Evolutionary conservation across 169 alveolate genomes (phyloP).

Genomic region (Eimeria praecox): DNA sequence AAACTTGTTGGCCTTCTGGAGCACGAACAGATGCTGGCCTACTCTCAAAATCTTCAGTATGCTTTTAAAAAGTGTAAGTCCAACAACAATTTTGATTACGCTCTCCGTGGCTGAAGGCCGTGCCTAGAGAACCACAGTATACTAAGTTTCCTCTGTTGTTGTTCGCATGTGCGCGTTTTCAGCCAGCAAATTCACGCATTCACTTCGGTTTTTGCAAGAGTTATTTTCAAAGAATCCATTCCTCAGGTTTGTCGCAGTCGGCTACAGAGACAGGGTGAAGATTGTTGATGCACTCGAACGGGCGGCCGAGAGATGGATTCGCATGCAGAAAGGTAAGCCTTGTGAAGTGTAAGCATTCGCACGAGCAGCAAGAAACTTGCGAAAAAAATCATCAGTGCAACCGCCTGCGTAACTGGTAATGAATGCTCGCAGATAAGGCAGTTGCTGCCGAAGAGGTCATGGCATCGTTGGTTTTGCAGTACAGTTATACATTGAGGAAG

Average conservation of each 20-base stretch:
- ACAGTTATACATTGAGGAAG: not conserved
- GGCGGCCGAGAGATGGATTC: conserved; percentile 50
- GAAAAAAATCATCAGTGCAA: not conserved
- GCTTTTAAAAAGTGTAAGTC: conserved; percentile 47
- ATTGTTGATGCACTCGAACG: conserved; percentile 21
- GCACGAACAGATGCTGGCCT: conserved; percentile 52
- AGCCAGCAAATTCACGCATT: conserved; percentile 65
- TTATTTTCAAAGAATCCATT: conserved; percentile 46
- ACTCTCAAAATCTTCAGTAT: conserved; percentile 47
- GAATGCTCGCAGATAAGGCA: conserved; percentile 53
- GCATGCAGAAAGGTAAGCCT: conserved; percentile 26
- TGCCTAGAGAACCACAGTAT: not conserved
- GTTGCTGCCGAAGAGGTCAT: conserved; percentile 63
- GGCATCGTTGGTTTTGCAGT: conserved; percentile 16
- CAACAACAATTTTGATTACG: not conserved
- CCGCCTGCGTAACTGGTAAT: not conserved
- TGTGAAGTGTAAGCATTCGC: no score
- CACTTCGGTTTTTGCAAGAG: conserved; percentile 9
- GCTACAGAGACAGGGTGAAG: conserved; percentile 30
- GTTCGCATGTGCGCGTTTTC: conserved; percentile 18
- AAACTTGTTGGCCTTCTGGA: conserved; percentile 55
- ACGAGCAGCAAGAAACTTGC: not conserved
- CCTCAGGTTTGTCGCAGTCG: conserved; percentile 39
- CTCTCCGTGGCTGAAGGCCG: not conserved
- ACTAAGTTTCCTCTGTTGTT: not conserved